Evolutionary conservation across 2,329 filamentous ascomycete species (phyloP), one percentile per base, ranked within the genome.

Genomic region (Diplodia corticola): DNA sequence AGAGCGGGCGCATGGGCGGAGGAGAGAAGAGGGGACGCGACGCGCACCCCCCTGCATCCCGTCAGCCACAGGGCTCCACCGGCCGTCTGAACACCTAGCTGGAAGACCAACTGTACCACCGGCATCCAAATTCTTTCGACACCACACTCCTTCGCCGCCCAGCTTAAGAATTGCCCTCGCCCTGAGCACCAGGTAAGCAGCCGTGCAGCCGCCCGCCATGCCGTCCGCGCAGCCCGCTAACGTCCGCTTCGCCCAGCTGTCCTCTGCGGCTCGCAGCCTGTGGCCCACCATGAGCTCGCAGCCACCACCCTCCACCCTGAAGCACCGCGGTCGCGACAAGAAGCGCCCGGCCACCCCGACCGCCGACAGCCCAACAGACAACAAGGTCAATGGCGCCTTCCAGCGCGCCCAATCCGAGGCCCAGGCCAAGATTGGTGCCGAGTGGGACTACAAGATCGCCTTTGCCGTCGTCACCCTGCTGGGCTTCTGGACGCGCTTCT

Each of bases 401-500:
- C 73, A 72, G 44, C 77, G 75, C 68, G 71, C 68, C 37, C 77
- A 77, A 70, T 71, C 72, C 26, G 69, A 71, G n/a, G 74, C 76
- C 68, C 72, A 72, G 66, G 67, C 63, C 20, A 71, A 76, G 40
- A 73, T 79, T 37, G 80, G 80, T 66, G 84, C 85, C n/a, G 91
- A 96, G 79, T 89, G 87, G 84, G 91, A 96, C 73, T 96, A 97
- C 83, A 89, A 90, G 84, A 79, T 95, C 70, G 91, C 88, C 68
- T 85, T 97, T 67, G 79, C 80, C 35, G 76, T 97, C 71, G 89
- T 97, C 75, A 98, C 94, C 1, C 74, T 87, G 30, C 81, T 97
- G 70, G 94, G 92, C 59, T 98, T 99, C 75, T 75, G 93, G 69
- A 98, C 95, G 55, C 87, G 95, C 69, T 99, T 99, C 84, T 98